Evolutionary conservation across 2,329 filamentous ascomycete genomes (phyloP).

Genomic region (Verticillium nubilum): DNA sequence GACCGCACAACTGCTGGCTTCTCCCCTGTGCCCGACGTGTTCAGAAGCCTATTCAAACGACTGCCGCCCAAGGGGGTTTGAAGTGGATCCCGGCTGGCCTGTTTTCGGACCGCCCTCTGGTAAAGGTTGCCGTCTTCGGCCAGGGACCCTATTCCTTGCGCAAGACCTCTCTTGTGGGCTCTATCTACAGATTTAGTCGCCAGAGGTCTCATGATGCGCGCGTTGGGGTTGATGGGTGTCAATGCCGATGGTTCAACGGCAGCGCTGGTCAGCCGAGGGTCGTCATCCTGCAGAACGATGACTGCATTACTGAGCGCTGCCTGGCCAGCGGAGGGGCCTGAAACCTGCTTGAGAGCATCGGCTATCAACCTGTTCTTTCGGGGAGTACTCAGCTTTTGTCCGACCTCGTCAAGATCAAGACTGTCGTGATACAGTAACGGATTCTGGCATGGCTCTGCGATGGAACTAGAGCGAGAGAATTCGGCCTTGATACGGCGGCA

Average conservation of each 20-base stretch:
- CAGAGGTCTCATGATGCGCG: constrained; percentile 15
- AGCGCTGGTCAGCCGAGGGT: neutral
- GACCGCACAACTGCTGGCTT: constrained; percentile 19
- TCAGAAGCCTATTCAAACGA: constrained; percentile 27
- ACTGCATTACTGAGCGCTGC: neutral
- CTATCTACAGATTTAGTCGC: constrained; percentile 13
- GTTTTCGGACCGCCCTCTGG: constrained; percentile 6
- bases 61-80: constrained; percentile 15
- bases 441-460: constrained; percentile 15
- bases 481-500: constrained; percentile 38
- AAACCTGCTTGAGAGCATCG: neutral
- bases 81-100: constrained; percentile 7
- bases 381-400: constrained; percentile 35
- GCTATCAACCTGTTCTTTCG: constrained; percentile 21
- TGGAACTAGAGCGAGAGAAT: constrained; percentile 21
- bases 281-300: constrained; percentile 4
- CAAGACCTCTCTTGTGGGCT: constrained; percentile 18
- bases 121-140: constrained; percentile 42
- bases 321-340: neutral
- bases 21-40: constrained; percentile 18
- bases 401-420: constrained; percentile 53
- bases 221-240: constrained; percentile 31
- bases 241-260: constrained; percentile 21
- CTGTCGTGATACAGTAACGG: constrained; percentile 39
- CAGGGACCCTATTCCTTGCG: constrained; percentile 33